Evolutionary conservation across 805 yeast species (phyloP), one percentile per base, ranked within the genome.

Genomic region (Candida taoyuanica): DNA sequence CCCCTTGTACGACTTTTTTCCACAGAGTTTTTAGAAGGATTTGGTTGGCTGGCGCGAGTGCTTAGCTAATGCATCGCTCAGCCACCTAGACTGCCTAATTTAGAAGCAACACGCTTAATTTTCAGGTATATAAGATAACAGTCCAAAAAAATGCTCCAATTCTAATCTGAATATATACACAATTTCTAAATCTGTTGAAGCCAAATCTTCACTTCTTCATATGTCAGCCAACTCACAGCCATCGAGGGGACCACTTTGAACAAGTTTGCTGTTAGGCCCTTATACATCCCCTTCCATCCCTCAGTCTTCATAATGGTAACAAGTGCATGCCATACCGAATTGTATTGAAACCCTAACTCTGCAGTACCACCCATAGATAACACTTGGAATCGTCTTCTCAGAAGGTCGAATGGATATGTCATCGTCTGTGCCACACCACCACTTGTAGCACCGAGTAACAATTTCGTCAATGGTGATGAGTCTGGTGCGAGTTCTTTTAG

Each of bases 191-290:
- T 23, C 39, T 32, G 50, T 42, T 21, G 24, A 40, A 63, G 33
- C 17, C 46, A 37, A 16, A 76, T 84, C 50, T 79, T 76, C 36
- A 85, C 68, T 23, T 81, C 62, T 48, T 94, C 98, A 59, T 78
- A 81, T 44, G 85, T 78, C 50, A 88, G 68, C 96, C 97, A 91
- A 43, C 91, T 86, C 14, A 89, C 87, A 4, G 98, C 98, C 89
- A 93, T 91, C 12, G 93, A 80, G 0, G 98, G 97, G 33, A 87
- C 84, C 4, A 91, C 93, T 58, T 89, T 91, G 68, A 85, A 81
- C 58, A 86, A 68, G 55, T 87, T 87, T 2, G 95, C 93, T 3
- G 78, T 70, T 58, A 82, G 67, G 0, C 91, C 91, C 52, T 76
- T 81, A 63, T 81, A 83, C 27, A 83, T 74, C 1, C 89, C 91